phyloP scores from a whole-genome alignment of 2,329 filamentous ascomycete genomes.

The Penicillium occitanis region DNA sequence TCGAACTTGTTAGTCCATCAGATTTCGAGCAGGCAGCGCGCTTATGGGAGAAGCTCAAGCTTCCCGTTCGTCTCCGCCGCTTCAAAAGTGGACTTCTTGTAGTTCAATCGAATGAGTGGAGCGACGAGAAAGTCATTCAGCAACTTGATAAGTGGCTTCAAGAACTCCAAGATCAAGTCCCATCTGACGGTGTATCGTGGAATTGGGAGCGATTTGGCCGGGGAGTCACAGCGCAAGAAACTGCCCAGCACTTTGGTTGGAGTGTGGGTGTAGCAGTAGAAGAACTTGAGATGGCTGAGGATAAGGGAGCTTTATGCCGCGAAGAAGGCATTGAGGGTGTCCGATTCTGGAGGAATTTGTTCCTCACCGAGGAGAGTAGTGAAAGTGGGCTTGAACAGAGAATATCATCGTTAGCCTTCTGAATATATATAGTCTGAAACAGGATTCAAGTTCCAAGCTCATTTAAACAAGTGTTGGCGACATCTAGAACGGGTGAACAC shows the following conservation, averaged over 20 bases:
- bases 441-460: background rate
- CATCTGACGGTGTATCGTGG: slow-evolving; percentile 66
- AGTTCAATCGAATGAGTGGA: slow-evolving; percentile 83
- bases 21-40: slow-evolving; percentile 89
- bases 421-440: background rate
- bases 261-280: slow-evolving; percentile 94
- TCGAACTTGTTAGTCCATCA: slow-evolving; percentile 86
- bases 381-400: slow-evolving; percentile 11
- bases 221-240: slow-evolving; percentile 85
- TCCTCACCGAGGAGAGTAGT: slow-evolving; percentile 4
- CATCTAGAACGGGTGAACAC: background rate
- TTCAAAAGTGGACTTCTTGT: slow-evolving; percentile 96
- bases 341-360: slow-evolving; percentile 82
- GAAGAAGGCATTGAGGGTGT: slow-evolving; percentile 90
- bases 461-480: background rate
- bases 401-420: slow-evolving; percentile 17
- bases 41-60: slow-evolving; percentile 81
- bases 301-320: slow-evolving; percentile 79
- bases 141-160: slow-evolving; percentile 75
- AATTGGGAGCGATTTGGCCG: slow-evolving; percentile 76
- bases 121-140: slow-evolving; percentile 83
- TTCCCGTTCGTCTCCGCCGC: slow-evolving; percentile 80
- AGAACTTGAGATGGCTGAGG: slow-evolving; percentile 96
- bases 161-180: slow-evolving; percentile 66
- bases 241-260: slow-evolving; percentile 89